Evolutionary conservation across 2,329 filamentous ascomycete species (phyloP), one percentile per base, ranked within the genome.

Genomic region (Penicillium sp.): DNA sequence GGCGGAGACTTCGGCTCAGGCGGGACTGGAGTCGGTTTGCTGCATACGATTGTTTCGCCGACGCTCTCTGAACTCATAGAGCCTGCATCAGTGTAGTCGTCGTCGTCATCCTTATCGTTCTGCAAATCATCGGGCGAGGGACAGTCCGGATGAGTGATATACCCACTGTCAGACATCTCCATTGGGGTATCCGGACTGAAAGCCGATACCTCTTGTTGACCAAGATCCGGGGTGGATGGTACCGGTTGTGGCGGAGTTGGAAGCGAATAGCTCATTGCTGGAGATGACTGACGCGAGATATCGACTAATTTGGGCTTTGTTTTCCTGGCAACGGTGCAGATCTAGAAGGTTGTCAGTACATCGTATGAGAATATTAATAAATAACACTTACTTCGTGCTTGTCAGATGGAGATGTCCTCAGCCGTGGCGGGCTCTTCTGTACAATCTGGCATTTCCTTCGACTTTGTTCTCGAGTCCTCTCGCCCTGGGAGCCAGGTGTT

Each of bases 131-230:
- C 53, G 9, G n/a, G n/a, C n/a, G 62, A 52, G 1, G 63, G 66
- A 40, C 58, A 61, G 8, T 57, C 55, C 1, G 61, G 64, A 28
- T 60, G 62, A 3, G 61, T 66, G 6, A 53, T 60, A 52, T 68
- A 69, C 0, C 65, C 67, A 53, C 63, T 67, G 26, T 69, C 67
- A 4, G 64, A 64, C 49, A 66, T 61, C 6, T 67, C 64, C 2
- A 66, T 49, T 6, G 68, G 67, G 1, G 68, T 70, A 22, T 70
- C 68, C 24, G 68, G 68, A 31, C 68, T 70, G 42, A 70, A 70
- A 1, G 65, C 68, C 6, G 68, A 70, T 37, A 70, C 58, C 51
- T 70, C 68, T 31, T 64, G 60, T 44, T 64, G 60, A 6, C 58
- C 56, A 22, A 64, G 62, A 48, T 69, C 65, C 2, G 67, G 67